Conservation (phyloP, 139 green algal species). For the Closterium sp. region DNA sequence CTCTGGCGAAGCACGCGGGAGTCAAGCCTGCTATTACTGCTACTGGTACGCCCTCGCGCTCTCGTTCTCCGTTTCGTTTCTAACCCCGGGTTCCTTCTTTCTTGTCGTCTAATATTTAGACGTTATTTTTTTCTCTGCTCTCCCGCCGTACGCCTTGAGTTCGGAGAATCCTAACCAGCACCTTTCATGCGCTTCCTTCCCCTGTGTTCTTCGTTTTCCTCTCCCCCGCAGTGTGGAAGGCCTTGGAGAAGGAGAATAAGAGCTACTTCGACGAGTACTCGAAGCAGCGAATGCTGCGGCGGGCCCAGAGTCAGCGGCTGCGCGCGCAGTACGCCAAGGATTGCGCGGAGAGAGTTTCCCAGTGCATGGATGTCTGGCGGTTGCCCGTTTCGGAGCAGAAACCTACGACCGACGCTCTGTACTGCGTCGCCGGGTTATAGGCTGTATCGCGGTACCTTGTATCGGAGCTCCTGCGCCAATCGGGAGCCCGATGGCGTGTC, state of each 20-base stretch:
- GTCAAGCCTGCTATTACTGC: conserved; percentile 46
- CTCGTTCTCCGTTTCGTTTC: not conserved
- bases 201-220: no score
- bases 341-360: conserved; percentile 3
- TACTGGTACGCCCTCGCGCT: conserved; percentile 22
- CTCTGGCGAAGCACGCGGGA: conserved; percentile 38
- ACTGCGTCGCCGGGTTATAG: not conserved
- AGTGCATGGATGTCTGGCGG: conserved; percentile 12
- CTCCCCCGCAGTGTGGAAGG: conserved; percentile 31
- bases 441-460: not conserved
- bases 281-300: conserved; percentile 13
- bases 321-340: not conserved
- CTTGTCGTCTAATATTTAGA: not conserved
- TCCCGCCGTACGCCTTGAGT: not conserved
- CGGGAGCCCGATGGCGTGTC: not conserved
- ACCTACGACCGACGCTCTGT: not conserved
- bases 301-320: conserved; percentile 7
- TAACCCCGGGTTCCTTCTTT: not conserved
- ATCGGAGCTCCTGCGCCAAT: not conserved
- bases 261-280: conserved; percentile 46
- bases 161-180: no score
- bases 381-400: not conserved
- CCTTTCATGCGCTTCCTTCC: no score
- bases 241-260: conserved; percentile 48
- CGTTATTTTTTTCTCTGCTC: not conserved